These are phyloP conservation scores for Rhinocladiella similis DNA, from an alignment of 2,329 filamentous ascomycete species.

Conservation along the genomic window DNA sequence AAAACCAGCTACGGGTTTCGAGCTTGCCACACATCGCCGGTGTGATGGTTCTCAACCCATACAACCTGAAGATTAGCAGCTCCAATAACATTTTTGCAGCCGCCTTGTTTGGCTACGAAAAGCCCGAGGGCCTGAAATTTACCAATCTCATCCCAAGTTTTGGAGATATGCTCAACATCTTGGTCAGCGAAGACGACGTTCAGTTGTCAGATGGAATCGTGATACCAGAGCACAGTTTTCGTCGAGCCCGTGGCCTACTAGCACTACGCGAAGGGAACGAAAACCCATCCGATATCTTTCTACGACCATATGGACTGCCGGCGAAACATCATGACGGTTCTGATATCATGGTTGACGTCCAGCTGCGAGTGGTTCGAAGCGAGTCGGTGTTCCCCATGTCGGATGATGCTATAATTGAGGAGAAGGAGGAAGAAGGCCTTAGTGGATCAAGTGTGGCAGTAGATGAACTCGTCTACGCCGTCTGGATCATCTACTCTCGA, in stretches of 20 bases:
- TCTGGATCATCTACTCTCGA: conserved; percentile 96
- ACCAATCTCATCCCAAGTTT: conserved; percentile 83
- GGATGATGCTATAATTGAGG: conserved; percentile 64
- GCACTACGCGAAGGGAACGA: conserved; percentile 79
- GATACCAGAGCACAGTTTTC: conserved; percentile 92
- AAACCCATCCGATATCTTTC: conserved; percentile 75
- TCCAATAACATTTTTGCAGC: conserved; percentile 94
- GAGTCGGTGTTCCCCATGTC: conserved; percentile 65
- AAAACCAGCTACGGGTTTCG: conserved; percentile 76
- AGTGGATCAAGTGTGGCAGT: conserved; percentile 47
- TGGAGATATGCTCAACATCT: conserved; percentile 74
- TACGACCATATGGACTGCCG: conserved; percentile 79
- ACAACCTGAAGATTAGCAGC: conserved; percentile 77
- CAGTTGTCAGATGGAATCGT: conserved; percentile 90
- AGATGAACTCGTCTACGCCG: conserved; percentile 83
- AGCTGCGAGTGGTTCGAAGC: conserved; percentile 94
- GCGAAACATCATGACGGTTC: conserved; percentile 88
- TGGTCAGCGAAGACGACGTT: conserved; percentile 84
- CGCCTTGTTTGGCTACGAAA: conserved; percentile 85
- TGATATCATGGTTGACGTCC: conserved; percentile 89
- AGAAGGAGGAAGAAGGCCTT: conserved; percentile 59
- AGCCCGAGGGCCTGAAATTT: conserved; percentile 77
- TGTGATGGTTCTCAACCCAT: conserved; percentile 86
- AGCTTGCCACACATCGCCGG: conserved; percentile 97
- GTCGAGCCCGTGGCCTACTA: conserved; percentile 80